Evolutionary conservation across 192 early-diverging fungal species (phyloP).

Genomic region (Coemansia sp.): DNA sequence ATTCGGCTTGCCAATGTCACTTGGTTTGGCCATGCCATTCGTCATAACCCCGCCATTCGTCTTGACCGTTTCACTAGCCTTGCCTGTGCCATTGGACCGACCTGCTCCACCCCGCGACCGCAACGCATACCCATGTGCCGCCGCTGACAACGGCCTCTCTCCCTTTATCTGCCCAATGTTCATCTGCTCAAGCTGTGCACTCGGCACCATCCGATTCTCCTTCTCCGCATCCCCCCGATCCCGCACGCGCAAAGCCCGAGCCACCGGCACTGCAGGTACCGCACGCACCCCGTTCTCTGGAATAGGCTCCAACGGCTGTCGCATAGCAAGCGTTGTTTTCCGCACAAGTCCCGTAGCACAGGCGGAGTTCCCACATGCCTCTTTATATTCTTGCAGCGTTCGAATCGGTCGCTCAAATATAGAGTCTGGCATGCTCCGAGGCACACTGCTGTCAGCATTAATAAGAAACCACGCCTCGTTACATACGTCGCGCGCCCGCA

Average conservation of each 20-base stretch:
- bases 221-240: conserved; percentile 21
- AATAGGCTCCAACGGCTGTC: conserved; percentile 39
- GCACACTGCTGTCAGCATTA: conserved; percentile 15
- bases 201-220: conserved; percentile 22
- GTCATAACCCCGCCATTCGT: too few species aligned
- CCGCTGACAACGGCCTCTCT: neutral
- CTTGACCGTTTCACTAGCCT: too few species aligned
- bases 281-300: conserved; percentile 16
- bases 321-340: neutral
- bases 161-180: too few species aligned
- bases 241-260: conserved; percentile 11
- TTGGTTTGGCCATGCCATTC: too few species aligned
- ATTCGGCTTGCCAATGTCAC: too few species aligned
- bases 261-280: neutral
- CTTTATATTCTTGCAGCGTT: conserved; percentile 34
- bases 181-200: neutral
- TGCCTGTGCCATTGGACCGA: neutral
- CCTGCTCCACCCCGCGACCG: conserved; percentile 20
- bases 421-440: conserved; percentile 33
- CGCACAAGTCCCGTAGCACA: neutral
- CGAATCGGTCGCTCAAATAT: conserved; percentile 47
- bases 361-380: neutral
- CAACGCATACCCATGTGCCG: conserved; percentile 24
- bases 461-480: conserved; percentile 35
- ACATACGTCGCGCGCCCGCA: conserved; percentile 36